phyloP scores from a whole-genome alignment of 2,329 filamentous ascomycete species.

The Paraconiothyrium brasiliense region DNA sequence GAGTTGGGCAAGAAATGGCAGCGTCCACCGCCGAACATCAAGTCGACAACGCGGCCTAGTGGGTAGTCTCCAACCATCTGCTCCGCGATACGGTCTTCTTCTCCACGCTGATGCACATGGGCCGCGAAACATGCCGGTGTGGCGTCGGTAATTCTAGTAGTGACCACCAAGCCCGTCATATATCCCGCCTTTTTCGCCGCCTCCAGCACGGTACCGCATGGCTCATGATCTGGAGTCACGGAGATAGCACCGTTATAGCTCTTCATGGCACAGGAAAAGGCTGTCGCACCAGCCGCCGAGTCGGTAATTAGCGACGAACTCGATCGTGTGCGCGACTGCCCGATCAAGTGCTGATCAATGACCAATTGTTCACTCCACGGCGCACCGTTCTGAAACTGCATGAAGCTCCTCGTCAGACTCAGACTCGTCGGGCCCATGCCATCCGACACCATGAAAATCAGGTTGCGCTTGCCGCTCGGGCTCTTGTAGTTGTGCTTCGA shows the following conservation, averaged over 20 bases:
- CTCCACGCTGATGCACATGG: constrained; percentile 80
- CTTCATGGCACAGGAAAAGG: constrained; percentile 91
- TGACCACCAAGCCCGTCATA: constrained; percentile 92
- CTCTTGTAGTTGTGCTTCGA: constrained; percentile 41
- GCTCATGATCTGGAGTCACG: constrained; percentile 81
- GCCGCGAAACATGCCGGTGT: constrained; percentile 95
- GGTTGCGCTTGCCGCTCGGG: constrained; percentile 78
- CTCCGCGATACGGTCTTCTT: constrained; percentile 90
- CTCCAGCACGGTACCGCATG: constrained; percentile 92
- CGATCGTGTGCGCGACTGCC: constrained; percentile 86
- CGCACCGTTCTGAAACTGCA: constrained; percentile 79
- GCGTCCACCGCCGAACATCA: constrained; percentile 91
- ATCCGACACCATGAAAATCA: constrained; percentile 99
- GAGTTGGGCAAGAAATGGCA: constrained; percentile 92
- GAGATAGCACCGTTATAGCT: constrained; percentile 98
- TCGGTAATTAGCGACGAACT: constrained; percentile 89
- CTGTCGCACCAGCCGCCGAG: constrained; percentile 95
- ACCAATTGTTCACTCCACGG: constrained; percentile 78
- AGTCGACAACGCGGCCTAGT: constrained; percentile 85
- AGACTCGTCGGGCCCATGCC: constrained; percentile 97
- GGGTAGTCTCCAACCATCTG: constrained; percentile 91
- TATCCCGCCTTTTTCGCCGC: constrained; percentile 93
- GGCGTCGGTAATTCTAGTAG: constrained; percentile 92
- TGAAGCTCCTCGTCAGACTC: constrained; percentile 84
- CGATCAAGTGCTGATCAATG: constrained; percentile 89